These are phyloP conservation scores for Colletotrichum phormii DNA, from an alignment of 2,329 filamentous ascomycete genomes.

Conservation along the genomic window DNA sequence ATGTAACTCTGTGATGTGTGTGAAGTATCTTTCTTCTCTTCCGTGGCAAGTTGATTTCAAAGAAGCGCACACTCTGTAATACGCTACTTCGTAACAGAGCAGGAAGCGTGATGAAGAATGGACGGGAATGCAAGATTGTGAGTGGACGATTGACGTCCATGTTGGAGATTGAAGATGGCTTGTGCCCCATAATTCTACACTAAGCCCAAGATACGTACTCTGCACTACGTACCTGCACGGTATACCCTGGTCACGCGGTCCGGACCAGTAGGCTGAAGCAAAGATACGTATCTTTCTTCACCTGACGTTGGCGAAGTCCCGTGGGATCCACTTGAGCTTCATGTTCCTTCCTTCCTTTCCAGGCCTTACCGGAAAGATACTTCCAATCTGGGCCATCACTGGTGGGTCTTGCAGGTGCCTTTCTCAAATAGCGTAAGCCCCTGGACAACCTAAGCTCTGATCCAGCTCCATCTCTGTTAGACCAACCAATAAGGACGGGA, in stretches of 20 bases:
- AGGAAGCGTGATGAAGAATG: neutral
- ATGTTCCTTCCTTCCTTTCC: constrained; percentile 1
- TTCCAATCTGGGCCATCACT: neutral
- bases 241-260: neutral
- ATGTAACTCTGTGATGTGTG: constrained; percentile 29
- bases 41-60: neutral
- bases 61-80: neutral
- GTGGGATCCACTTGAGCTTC: constrained; percentile 4
- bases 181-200: neutral
- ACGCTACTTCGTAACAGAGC: too few relatives aligned
- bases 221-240: too few relatives aligned
- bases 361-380: neutral
- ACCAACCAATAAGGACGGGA: neutral
- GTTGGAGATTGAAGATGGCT: constrained; percentile 17
- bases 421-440: neutral
- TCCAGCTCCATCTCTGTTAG: neutral
- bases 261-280: neutral
- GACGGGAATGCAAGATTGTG: constrained; percentile 11
- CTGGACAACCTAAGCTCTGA: neutral
- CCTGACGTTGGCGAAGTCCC: neutral
- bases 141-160: constrained; percentile 6
- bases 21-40: constrained; percentile 1
- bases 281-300: neutral
- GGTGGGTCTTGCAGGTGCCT: neutral
- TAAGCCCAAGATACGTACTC: too few relatives aligned